Evolutionary conservation across 2,329 filamentous ascomycete genomes (phyloP), one percentile per base, ranked within the genome.

Genomic region (Monosporascus sp.): DNA sequence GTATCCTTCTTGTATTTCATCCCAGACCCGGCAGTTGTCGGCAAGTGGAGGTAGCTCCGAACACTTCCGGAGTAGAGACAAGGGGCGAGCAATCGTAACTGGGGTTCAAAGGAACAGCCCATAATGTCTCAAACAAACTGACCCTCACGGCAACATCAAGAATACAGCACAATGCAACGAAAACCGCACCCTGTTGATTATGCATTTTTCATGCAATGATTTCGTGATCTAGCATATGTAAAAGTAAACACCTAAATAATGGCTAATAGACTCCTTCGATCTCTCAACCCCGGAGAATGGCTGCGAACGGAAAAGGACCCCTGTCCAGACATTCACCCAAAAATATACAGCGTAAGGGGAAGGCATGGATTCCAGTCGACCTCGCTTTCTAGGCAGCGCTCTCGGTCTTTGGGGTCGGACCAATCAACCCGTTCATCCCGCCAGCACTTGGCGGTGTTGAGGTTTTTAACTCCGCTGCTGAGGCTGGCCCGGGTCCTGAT

Each of bases 381-480:
- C 43, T 27, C n/a, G 14, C 43, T 17, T 46, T 46, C 53, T 54
- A 64, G 43, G 61, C 63, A 27, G 55, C 55, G 15, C 65, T 67
- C 63, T 83, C 80, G 39, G 74, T 64, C 70, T 82, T 82, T 18
- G 76, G 65, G 15, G 68, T 58, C 31, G 75, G 68, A 7, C 68
- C 72, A 62, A 75, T 72, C 52, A 76, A 68, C 38, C 77, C 77
- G 52, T 80, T 82, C 48, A 79, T 72, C 48, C 70, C 65, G 3
- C 50, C 59, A 5, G 74, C 71, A 51, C 70, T 76, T 0, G 76
- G 73, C 0, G 82, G 77, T 25, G 79, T 75, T 6, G 70, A 69
- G 59, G 70, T 80, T 69, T 84, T 84, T 45, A 72, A 68, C 43
- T 84, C 81, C 15, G 71, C 74, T 17, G 80, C 69, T 4, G 74